Base-by-base conservation (phyloP, 805 yeast genomes). In the Candida wancherniae region DNA sequence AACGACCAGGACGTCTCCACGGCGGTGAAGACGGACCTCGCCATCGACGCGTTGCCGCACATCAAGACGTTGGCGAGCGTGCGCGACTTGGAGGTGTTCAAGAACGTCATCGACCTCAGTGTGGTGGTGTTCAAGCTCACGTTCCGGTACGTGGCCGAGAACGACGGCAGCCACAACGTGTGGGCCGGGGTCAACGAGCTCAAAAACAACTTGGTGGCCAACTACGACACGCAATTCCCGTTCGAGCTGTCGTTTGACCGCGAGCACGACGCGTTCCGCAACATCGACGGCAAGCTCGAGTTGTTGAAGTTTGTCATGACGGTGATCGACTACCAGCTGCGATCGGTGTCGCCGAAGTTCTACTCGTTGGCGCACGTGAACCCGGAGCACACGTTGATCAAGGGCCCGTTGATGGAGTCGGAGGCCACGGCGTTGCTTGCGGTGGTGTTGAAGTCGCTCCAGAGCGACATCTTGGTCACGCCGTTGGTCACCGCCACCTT, bases 351-450 rank as follows among this genome's bases (percentile, higher is more conserved):
- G 21, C 49, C 35, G 36, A 33, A 44, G 14, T 69, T 65, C 22
- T 65, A 71, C 19, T 75, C 81, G 7, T 56, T 79, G 27, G 51
- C 72, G 3, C 53, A 65, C 33, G 76, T 77, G 3, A 66, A 67
- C 13, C 54, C 70, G 0, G 69, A 64, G 33, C 96, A 90, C 49
- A 75, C 86, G 1, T 71, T 84, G 23, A 66, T 87, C 25, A 72
- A 73, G 31, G 63, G 63, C 21, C 43, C 57, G 7, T 53, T 62
- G 14, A 57, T 87, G 39, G 86, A 81, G 42, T 73, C 80, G 5
- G 95, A 88, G 51, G 50, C 88, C 0, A 71, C 69, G 33, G 77
- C 70, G 3, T 60, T 83, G 33, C 58, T 92, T 20, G 95, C 35
- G 44, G 54, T 75, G 20, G 53, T 90, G 18, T 59, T 86, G 27